Percentiles rank a stretch among this genome's conserved stretches.
Conservation (phyloP, 768 basidiomycete species). For the Psilocybe cyanescens region DNA sequence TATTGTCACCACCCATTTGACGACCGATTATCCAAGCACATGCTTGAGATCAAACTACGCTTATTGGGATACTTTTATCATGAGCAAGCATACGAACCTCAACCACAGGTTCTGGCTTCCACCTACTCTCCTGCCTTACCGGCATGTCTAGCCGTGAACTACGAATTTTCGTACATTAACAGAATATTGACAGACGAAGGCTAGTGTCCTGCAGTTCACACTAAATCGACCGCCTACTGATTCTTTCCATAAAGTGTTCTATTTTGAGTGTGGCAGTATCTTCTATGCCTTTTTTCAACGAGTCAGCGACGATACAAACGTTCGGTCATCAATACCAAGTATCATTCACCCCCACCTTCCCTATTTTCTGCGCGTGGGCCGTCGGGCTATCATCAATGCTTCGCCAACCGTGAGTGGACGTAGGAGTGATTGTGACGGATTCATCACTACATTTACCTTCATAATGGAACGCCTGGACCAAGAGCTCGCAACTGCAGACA, state of each 20-base stretch:
- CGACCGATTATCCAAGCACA: background rate
- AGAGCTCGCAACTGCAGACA: background rate
- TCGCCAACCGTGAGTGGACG: background rate
- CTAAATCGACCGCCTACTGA: background rate
- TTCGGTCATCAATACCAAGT: background rate
- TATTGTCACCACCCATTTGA: background rate
- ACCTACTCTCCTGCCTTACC: background rate
- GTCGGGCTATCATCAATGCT: background rate
- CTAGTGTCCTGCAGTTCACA: background rate
- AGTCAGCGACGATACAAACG: background rate
- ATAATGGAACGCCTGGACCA: background rate
- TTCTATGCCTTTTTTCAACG: background rate
- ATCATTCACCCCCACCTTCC: slow-evolving; percentile 2
- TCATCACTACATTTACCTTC: background rate
- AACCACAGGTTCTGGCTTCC: background rate
- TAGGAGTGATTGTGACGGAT: background rate
- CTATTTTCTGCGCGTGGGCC: background rate
- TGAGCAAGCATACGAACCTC: background rate
- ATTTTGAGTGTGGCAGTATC: background rate
- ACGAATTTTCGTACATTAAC: background rate
- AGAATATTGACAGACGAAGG: background rate
- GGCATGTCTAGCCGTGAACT: background rate
- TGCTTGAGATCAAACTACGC: slow-evolving; percentile 5
- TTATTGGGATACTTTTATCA: slow-evolving; percentile 1
- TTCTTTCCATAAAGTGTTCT: background rate